Conservation (phyloP, 2,329 filamentous ascomycete genomes). For the Parastagonospora nodorum region DNA sequence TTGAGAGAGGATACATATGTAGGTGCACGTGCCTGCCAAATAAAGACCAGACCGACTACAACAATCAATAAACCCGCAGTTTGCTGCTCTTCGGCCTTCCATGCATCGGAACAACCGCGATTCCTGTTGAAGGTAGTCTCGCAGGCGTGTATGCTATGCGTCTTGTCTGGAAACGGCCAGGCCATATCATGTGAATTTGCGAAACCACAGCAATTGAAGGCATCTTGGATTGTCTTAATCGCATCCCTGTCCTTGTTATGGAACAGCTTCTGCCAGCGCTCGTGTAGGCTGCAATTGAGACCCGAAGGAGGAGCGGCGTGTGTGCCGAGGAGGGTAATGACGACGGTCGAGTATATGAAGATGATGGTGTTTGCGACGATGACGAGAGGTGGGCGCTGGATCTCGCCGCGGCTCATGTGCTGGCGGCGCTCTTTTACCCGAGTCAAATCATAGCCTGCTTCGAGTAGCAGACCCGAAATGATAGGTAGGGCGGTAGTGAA, state of each 20-base stretch:
- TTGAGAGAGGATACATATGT: background rate
- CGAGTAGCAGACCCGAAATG: conserved; percentile 50
- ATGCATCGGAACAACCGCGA: conserved; percentile 58
- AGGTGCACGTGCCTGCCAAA: conserved; percentile 35
- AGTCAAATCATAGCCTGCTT: conserved; percentile 45
- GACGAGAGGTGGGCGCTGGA: conserved; percentile 40
- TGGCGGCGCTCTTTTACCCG: conserved; percentile 36
- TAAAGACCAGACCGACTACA: conserved; percentile 47
- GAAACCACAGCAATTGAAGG: conserved; percentile 70
- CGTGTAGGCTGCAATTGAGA: conserved; percentile 61
- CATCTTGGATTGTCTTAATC: conserved; percentile 67
- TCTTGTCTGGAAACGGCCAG: conserved; percentile 62
- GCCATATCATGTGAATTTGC: conserved; percentile 62
- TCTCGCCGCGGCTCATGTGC: conserved; percentile 38
- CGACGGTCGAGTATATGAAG: conserved; percentile 49
- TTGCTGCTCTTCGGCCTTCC: conserved; percentile 61
- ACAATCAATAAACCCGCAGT: conserved; percentile 61
- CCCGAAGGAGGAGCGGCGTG: conserved; percentile 47
- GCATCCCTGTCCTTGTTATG: conserved; percentile 54
- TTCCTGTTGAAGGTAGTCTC: conserved; percentile 53
- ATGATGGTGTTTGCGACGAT: conserved; percentile 47
- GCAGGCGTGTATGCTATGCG: conserved; percentile 49
- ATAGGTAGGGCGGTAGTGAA: conserved; percentile 51
- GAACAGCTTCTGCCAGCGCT: conserved; percentile 62
- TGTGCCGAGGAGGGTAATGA: conserved; percentile 53